These are phyloP conservation scores for Neospermospora avenae DNA, from an alignment of 2,329 filamentous ascomycete species.

Conservation along the genomic window DNA sequence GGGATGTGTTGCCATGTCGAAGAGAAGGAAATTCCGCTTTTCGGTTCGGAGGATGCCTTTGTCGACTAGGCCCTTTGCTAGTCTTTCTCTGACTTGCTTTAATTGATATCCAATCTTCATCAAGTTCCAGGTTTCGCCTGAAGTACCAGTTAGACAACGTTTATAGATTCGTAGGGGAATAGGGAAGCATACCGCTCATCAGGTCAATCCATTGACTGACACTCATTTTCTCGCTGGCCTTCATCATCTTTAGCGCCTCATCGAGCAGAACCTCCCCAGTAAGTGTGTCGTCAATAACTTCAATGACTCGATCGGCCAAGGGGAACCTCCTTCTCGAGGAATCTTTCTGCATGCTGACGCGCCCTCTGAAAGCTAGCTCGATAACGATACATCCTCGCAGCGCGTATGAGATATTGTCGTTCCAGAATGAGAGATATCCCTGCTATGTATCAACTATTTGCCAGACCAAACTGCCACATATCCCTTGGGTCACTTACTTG, in stretches of 20 bases:
- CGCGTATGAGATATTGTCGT: constrained; percentile 99
- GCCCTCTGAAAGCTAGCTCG: constrained; percentile 91
- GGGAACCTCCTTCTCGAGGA: constrained; percentile 87
- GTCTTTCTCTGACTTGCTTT: constrained; percentile 96
- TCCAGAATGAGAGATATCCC: constrained; percentile 99
- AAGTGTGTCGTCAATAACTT: constrained; percentile 93
- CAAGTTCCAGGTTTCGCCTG: constrained; percentile 98
- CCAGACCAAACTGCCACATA: constrained; percentile 8
- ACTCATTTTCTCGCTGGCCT: constrained; percentile 99
- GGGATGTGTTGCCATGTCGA: constrained; percentile 99
- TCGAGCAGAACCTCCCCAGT: constrained; percentile 97
- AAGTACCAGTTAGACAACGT: constrained; percentile 10
- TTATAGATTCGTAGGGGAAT: constrained; percentile 6
- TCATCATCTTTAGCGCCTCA: constrained; percentile 99
- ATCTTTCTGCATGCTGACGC: constrained; percentile 98
- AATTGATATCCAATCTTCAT: constrained; percentile 99
- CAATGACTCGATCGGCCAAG: constrained; percentile 87
- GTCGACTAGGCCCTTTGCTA: constrained; percentile 96
- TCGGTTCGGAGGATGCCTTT: constrained; percentile 98
- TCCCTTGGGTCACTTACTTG: constrained; percentile 60
- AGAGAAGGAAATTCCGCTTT: constrained; percentile 98
- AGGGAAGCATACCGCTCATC: constrained; percentile 72
- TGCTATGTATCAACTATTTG: constrained; percentile 39
- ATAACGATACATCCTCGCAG: constrained; percentile 97
- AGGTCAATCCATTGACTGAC: constrained; percentile 98